Evolutionary conservation across 78 protist genomes (phyloP).

Genomic region (Dictyostelium firmibasis): DNA sequence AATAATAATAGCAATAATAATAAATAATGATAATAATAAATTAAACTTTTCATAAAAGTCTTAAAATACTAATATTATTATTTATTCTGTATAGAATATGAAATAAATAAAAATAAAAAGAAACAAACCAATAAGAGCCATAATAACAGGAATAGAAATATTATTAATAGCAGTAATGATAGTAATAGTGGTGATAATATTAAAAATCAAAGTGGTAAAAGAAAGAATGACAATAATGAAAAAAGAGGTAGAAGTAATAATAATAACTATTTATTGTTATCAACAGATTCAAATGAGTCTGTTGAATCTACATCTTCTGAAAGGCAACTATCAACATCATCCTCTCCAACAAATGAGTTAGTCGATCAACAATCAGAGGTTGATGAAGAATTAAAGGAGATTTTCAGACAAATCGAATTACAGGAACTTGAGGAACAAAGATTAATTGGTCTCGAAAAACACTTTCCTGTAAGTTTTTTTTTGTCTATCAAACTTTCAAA

Average conservation of each 20-base stretch:
- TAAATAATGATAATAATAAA: background rate
- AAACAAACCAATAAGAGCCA: background rate
- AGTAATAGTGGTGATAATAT: background rate
- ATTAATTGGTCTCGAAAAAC: slow-evolving; percentile 45
- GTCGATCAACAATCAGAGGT: slow-evolving; percentile 4
- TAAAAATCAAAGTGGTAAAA: background rate
- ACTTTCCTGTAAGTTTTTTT: slow-evolving; percentile 45
- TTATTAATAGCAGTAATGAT: background rate
- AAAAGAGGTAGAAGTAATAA: background rate
- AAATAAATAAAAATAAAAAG: slow-evolving; percentile 9
- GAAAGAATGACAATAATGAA: background rate
- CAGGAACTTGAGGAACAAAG: slow-evolving; percentile 75
- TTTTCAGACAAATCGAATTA: slow-evolving; percentile 49
- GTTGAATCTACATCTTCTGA: background rate
- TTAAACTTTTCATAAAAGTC: no score
- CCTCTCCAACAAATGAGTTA: background rate
- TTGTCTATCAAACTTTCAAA: background rate
- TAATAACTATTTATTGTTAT: background rate
- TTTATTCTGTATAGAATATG: background rate
- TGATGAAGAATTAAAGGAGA: slow-evolving; percentile 36
- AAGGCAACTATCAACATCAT: background rate
- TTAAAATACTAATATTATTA: no score
- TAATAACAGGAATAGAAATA: background rate
- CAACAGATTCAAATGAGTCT: background rate
- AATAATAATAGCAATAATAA: background rate